A percentile compares a stretch with the other conserved stretches of the same genome.
phyloP scores from a whole-genome alignment of 495 filamentous ascomycete species.

The Halenospora varia region DNA sequence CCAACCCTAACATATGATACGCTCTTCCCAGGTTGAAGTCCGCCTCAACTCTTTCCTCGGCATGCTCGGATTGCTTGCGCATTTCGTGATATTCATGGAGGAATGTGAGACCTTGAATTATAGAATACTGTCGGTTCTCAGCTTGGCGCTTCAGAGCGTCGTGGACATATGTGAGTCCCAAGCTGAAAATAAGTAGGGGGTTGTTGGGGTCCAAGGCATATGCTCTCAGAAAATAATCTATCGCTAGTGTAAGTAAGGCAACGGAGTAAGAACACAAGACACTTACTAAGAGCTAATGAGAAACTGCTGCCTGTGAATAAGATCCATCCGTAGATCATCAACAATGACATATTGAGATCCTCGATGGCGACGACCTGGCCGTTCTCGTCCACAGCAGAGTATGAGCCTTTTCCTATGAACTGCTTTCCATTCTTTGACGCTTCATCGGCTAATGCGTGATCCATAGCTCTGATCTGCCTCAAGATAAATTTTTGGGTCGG shows the following conservation, averaged over 20 bases:
- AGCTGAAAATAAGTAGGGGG: constrained; percentile 66
- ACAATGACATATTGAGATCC: constrained; percentile 65
- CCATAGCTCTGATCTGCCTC: constrained; percentile 87
- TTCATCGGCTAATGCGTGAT: constrained; percentile 42
- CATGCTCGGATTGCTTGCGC: constrained; percentile 35
- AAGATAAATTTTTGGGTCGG: constrained; percentile 83
- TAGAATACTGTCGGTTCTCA: constrained; percentile 81
- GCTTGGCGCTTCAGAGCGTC: constrained; percentile 82
- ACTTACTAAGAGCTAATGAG: constrained; percentile 68
- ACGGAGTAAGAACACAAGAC: not conserved
- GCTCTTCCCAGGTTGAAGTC: constrained; percentile 84
- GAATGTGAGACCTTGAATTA: constrained; percentile 81
- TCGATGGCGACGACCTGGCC: constrained; percentile 42
- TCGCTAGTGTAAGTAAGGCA: not conserved
- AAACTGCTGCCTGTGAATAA: constrained; percentile 75
- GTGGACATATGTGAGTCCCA: constrained; percentile 75
- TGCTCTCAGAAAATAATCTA: constrained; percentile 83
- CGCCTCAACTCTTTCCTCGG: constrained; percentile 69
- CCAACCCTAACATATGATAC: constrained; percentile 76
- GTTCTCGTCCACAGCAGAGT: constrained; percentile 45
- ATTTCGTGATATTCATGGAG: constrained; percentile 70
- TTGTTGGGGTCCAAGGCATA: constrained; percentile 74
- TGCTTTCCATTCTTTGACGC: constrained; percentile 25
- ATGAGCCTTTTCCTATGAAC: constrained; percentile 38
- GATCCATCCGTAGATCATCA: constrained; percentile 87